phyloP scores from a whole-genome alignment of 768 basidiomycete genomes.

The Hypholoma sublateritium region DNA sequence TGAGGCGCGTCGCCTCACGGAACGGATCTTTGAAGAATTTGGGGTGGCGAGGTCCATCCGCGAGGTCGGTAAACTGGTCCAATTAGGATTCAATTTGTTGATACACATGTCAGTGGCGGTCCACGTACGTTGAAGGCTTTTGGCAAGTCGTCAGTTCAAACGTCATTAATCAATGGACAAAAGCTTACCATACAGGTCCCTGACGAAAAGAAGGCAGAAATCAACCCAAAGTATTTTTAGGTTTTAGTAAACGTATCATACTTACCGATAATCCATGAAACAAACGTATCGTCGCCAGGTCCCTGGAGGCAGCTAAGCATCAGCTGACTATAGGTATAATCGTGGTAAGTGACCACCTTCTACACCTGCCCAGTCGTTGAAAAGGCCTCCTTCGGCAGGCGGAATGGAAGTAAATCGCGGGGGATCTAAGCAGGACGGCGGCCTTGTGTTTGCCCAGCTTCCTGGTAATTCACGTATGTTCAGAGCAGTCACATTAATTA shows the following conservation, averaged over 20 bases:
- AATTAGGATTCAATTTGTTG: neutral
- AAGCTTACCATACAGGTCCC: slow-evolving; percentile 19
- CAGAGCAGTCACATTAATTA: slow-evolving; percentile 51
- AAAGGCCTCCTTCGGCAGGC: slow-evolving; percentile 23
- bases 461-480: slow-evolving; percentile 50
- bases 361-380: slow-evolving; percentile 71
- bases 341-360: slow-evolving; percentile 38
- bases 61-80: slow-evolving; percentile 32
- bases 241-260: too few species aligned
- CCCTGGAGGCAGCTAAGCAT: slow-evolving; percentile 29
- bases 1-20: slow-evolving; percentile 63
- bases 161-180: neutral
- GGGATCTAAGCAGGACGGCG: slow-evolving; percentile 51
- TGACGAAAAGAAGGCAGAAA: neutral
- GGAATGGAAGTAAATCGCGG: slow-evolving; percentile 57
- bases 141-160: neutral
- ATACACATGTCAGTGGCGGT: neutral
- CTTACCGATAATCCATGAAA: slow-evolving; percentile 77
- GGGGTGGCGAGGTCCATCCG: slow-evolving; percentile 36
- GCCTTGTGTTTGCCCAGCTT: slow-evolving; percentile 35
- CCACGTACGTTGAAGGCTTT: slow-evolving; percentile 50
- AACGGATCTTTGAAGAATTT: slow-evolving; percentile 58
- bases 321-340: neutral
- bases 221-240: slow-evolving; percentile 36
- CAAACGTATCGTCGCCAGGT: slow-evolving; percentile 75